phyloP scores from a whole-genome alignment of 768 basidiomycete species.

The Cystobasidium onofrii region DNA sequence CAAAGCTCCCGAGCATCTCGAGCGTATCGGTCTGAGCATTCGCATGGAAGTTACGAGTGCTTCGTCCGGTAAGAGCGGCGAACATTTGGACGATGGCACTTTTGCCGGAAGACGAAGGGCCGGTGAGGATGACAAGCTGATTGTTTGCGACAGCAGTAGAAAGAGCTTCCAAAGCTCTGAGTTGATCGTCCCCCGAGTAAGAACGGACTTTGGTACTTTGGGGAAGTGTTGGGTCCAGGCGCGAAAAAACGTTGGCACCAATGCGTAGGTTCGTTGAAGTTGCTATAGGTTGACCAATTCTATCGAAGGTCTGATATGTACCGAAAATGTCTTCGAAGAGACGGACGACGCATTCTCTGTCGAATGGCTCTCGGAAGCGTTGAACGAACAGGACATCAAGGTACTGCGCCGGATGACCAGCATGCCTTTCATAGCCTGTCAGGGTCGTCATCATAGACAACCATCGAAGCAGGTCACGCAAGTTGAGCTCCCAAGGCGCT shows the following conservation, averaged over 20 bases:
- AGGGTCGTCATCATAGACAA: constrained; percentile 48
- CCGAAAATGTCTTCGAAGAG: constrained; percentile 46
- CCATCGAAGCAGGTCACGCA: constrained; percentile 90
- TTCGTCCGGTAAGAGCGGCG: constrained; percentile 62
- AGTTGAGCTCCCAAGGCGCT: constrained; percentile 94
- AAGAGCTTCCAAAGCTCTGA: constrained; percentile 64
- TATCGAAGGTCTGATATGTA: background rate
- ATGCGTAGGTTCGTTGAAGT: constrained; percentile 52
- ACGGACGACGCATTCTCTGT: constrained; percentile 50
- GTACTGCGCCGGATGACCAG: constrained; percentile 53
- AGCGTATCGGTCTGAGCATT: constrained; percentile 83
- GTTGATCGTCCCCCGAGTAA: constrained; percentile 60
- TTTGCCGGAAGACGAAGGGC: constrained; percentile 67
- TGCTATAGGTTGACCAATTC: constrained; percentile 35
- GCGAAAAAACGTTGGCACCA: constrained; percentile 54
- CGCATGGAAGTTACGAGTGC: constrained; percentile 64
- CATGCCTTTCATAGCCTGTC: constrained; percentile 43
- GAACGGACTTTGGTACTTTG: constrained; percentile 51
- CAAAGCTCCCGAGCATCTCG: constrained; percentile 91
- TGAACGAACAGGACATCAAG: constrained; percentile 69
- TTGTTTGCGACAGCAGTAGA: constrained; percentile 55
- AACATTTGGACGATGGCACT: constrained; percentile 62
- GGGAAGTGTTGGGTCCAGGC: constrained; percentile 41
- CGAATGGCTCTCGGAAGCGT: constrained; percentile 68
- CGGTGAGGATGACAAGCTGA: constrained; percentile 70